Evolutionary conservation across 2,329 filamentous ascomycete genomes (phyloP).

Genomic region (Clarireedia paspali): DNA sequence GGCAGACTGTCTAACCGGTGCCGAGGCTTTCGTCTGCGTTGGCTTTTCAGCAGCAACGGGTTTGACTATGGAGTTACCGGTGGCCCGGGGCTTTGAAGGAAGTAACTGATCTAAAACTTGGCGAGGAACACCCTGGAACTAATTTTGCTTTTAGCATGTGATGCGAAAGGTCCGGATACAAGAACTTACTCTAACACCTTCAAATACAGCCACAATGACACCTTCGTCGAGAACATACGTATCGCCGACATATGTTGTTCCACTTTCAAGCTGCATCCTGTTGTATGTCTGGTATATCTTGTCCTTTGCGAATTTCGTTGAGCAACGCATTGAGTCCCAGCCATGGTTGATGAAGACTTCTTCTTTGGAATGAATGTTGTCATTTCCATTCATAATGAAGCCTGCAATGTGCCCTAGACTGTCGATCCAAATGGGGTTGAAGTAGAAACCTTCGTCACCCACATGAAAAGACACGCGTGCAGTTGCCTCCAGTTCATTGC

Average conservation of each 20-base stretch:
- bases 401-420: background rate
- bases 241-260: background rate
- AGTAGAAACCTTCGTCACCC: constrained; percentile 47
- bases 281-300: background rate
- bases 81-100: background rate
- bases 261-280: background rate
- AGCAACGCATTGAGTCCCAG: background rate
- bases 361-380: background rate
- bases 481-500: constrained; percentile 39
- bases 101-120: background rate
- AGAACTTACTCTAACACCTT: background rate
- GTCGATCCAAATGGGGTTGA: constrained; percentile 23
- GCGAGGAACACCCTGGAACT: background rate
- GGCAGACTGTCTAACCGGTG: background rate
- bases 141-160: background rate
- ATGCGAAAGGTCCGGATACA: background rate
- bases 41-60: background rate
- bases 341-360: constrained; percentile 1
- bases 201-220: background rate
- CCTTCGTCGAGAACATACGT: background rate
- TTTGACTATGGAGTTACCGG: background rate
- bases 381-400: constrained; percentile 3
- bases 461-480: constrained; percentile 41
- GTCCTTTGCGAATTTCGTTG: background rate
- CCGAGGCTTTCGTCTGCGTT: background rate